These are phyloP conservation scores for Middelhovenomyces tepae DNA, from an alignment of 805 yeast genomes.

Conservation along the genomic window DNA sequence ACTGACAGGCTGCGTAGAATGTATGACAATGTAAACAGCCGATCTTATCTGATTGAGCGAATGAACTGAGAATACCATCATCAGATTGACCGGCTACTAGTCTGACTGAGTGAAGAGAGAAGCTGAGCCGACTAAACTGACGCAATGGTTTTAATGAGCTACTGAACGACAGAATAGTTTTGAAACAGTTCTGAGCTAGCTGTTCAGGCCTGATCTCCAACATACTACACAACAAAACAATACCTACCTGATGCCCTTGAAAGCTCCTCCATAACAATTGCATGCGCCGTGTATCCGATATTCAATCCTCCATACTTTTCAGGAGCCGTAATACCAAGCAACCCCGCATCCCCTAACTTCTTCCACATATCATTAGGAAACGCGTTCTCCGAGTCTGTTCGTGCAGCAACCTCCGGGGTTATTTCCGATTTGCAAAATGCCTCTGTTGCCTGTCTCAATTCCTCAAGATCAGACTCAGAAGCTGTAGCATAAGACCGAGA, in stretches of 20 bases:
- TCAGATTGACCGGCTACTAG: too few species aligned
- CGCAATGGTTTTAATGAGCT: too few species aligned
- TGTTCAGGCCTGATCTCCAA: too few species aligned
- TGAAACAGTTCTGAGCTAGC: too few species aligned
- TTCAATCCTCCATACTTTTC: slow-evolving; percentile 25
- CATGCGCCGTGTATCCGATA: slow-evolving; percentile 25
- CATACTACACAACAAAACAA: too few species aligned
- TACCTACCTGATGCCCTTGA: slow-evolving; percentile 25
- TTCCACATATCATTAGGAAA: slow-evolving; percentile 28
- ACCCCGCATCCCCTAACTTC: slow-evolving; percentile 26
- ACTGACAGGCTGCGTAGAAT: too few species aligned
- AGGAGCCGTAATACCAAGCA: slow-evolving; percentile 26
- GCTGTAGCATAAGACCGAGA: slow-evolving; percentile 5
- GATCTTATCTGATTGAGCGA: too few species aligned
- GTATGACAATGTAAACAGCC: too few species aligned
- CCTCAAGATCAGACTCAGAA: slow-evolving; percentile 16
- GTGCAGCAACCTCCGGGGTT: slow-evolving; percentile 22
- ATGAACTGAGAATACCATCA: too few species aligned
- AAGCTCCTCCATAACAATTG: slow-evolving; percentile 26
- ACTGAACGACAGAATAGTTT: too few species aligned
- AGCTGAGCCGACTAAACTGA: too few species aligned
- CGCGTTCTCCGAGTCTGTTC: slow-evolving; percentile 21
- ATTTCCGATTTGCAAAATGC: slow-evolving; percentile 24
- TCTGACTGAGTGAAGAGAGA: too few species aligned
- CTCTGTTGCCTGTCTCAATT: slow-evolving; percentile 23